phyloP scores from a whole-genome alignment of 2,329 filamentous ascomycete species.

The Cladosporium phlei region DNA sequence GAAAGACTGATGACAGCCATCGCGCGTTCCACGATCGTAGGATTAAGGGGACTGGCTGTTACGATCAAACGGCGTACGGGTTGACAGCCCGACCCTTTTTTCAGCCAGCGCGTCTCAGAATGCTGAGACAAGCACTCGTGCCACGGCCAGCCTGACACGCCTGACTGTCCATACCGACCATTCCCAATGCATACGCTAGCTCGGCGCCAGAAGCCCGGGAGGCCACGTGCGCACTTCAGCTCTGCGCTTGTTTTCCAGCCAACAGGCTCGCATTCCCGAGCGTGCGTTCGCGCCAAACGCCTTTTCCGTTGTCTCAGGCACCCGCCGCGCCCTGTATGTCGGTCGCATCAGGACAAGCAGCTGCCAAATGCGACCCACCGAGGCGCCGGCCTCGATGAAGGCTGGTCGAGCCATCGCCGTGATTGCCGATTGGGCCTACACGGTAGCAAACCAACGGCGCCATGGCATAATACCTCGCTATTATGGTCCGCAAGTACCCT shows the following conservation, averaged over 20 bases:
- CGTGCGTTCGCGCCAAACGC: constrained; percentile 11
- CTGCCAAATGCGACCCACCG: background rate
- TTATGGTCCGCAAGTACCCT: background rate
- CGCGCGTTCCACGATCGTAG: background rate
- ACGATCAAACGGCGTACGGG: background rate
- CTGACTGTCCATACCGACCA: too few species aligned
- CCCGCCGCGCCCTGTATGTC: background rate
- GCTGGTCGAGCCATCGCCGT: constrained; percentile 2
- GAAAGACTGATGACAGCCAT: constrained; percentile 1
- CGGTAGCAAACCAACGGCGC: background rate
- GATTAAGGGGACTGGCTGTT: background rate
- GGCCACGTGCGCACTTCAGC: constrained; percentile 11
- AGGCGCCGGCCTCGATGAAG: constrained; percentile 7
- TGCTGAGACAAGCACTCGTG: constrained; percentile 12
- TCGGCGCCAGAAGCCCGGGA: background rate
- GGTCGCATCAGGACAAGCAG: constrained; percentile 6
- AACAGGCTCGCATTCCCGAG: constrained; percentile 10
- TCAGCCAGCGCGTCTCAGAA: constrained; percentile 11
- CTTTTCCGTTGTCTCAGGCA: constrained; percentile 13
- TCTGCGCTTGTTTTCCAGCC: background rate
- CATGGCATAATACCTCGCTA: constrained; percentile 4
- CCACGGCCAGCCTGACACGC: too few species aligned
- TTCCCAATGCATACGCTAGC: too few species aligned
- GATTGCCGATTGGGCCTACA: constrained; percentile 6
- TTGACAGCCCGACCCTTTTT: constrained; percentile 1